Evolutionary conservation across 768 basidiomycete species (phyloP).

Genomic region (Leccinum variicolor): DNA sequence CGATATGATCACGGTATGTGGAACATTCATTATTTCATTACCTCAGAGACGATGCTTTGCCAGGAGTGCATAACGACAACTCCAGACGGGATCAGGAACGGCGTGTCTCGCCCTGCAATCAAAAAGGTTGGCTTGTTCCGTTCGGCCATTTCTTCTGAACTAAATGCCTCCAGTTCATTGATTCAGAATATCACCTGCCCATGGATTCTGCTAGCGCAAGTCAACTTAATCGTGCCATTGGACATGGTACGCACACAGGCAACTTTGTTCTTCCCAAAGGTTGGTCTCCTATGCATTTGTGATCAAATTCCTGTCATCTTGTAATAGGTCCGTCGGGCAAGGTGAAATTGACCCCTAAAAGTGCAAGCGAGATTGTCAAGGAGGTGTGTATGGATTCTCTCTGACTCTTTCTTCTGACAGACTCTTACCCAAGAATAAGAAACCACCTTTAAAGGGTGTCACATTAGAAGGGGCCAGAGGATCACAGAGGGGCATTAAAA

Average conservation of each 20-base stretch:
- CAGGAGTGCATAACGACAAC: slow-evolving; percentile 72
- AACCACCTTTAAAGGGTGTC: slow-evolving; percentile 2
- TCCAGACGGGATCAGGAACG: slow-evolving; percentile 62
- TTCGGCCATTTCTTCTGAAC: neutral
- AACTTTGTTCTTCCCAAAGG: slow-evolving; percentile 58
- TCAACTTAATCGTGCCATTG: slow-evolving; percentile 55
- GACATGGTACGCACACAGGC: slow-evolving; percentile 47
- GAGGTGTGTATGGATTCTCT: slow-evolving; percentile 7
- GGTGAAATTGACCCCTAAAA: slow-evolving; percentile 22
- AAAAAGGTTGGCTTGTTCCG: slow-evolving; percentile 59
- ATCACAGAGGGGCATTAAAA: neutral
- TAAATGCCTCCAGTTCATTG: slow-evolving; percentile 41
- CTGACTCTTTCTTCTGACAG: neutral
- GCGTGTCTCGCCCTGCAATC: slow-evolving; percentile 73
- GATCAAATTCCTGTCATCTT: neutral
- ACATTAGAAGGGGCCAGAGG: neutral
- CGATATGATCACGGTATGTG: slow-evolving; percentile 42
- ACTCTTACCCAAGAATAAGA: slow-evolving; percentile 10
- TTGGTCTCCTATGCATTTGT: neutral
- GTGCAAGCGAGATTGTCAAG: slow-evolving; percentile 4
- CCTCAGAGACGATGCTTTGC: neutral
- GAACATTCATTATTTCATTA: neutral
- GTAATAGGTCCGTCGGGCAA: slow-evolving; percentile 26
- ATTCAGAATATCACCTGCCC: slow-evolving; percentile 50
- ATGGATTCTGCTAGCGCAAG: slow-evolving; percentile 41